Conservation (phyloP, 2,329 filamentous ascomycete species). For the Venturia asperata region DNA sequence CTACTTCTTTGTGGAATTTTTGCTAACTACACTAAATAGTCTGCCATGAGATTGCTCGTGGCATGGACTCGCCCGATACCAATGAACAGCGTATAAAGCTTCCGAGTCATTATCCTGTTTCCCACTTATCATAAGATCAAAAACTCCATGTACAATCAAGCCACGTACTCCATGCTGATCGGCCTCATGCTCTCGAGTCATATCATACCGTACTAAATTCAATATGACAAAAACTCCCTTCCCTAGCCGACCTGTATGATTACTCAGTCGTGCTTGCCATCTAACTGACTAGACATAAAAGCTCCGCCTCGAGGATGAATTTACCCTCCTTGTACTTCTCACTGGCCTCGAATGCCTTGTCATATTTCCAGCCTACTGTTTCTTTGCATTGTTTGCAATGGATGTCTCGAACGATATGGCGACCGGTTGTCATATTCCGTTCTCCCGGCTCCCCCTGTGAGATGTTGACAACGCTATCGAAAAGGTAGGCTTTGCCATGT, state of each 20-base stretch:
- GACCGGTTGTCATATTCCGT: slow-evolving; percentile 95
- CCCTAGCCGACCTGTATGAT: background rate
- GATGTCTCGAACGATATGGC: slow-evolving; percentile 91
- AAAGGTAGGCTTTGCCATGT: slow-evolving; percentile 96
- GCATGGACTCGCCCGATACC: background rate
- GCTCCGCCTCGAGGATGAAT: slow-evolving; percentile 88
- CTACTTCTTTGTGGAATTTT: background rate
- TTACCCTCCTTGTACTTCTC: slow-evolving; percentile 99
- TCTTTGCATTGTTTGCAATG: slow-evolving; percentile 84
- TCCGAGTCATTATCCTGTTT: background rate
- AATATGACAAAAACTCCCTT: background rate
- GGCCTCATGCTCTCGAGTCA: background rate
- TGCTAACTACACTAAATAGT: background rate
- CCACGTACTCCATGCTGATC: background rate
- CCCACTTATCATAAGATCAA: background rate
- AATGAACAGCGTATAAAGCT: background rate
- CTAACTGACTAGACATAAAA: slow-evolving; percentile 68
- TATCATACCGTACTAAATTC: background rate
- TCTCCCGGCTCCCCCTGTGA: slow-evolving; percentile 77
- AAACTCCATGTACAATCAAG: background rate
- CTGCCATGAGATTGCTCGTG: background rate
- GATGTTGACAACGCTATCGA: slow-evolving; percentile 90
- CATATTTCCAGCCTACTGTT: slow-evolving; percentile 97
- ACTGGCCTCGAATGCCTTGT: slow-evolving; percentile 83
- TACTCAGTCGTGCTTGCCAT: background rate